These are phyloP conservation scores for Areca catechu DNA, from an alignment of 176 grass and related monocot species.

Conservation along the genomic window DNA sequence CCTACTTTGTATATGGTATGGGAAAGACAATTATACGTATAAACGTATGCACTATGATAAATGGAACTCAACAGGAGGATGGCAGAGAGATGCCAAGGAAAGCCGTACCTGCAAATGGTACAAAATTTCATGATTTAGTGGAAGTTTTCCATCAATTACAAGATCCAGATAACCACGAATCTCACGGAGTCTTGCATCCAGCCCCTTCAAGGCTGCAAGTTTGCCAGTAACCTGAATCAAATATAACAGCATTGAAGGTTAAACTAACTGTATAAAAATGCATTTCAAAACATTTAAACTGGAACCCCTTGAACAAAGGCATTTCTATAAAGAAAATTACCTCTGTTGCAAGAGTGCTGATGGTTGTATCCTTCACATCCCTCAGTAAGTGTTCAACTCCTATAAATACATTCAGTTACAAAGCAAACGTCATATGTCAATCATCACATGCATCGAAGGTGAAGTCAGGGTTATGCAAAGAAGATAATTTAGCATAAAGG, in stretches of 20 bases:
- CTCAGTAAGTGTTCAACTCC: slow-evolving; percentile 93
- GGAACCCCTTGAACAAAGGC: too few relatives aligned
- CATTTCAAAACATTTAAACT: not conserved
- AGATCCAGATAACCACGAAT: slow-evolving; percentile 81
- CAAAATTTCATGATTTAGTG: slow-evolving; percentile 92
- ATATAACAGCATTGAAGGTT: slow-evolving; percentile 8
- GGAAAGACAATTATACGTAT: too few relatives aligned
- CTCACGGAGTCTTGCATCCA: slow-evolving; percentile 79
- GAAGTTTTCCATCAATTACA: slow-evolving; percentile 85
- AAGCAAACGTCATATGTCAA: too few relatives aligned
- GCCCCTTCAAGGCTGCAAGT: slow-evolving; percentile 75
- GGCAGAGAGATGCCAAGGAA: not conserved
- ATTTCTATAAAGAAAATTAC: slow-evolving; percentile 27
- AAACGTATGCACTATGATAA: too few relatives aligned
- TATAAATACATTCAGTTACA: slow-evolving; percentile 14
- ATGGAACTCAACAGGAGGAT: too few relatives aligned
- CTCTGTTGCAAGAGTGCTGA: slow-evolving; percentile 90
- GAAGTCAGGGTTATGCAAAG: too few relatives aligned
- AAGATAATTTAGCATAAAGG: too few relatives aligned
- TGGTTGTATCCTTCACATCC: slow-evolving; percentile 95
- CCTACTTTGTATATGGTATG: too few relatives aligned
- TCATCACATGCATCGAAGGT: too few relatives aligned
- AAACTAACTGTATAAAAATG: not conserved
- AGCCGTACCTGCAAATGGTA: slow-evolving; percentile 84
- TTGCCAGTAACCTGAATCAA: slow-evolving; percentile 71